Percentiles rank a stretch among this genome's conserved stretches.
Conservation (phyloP, 2,329 filamentous ascomycete species). For the Macroventuria anomochaeta region DNA sequence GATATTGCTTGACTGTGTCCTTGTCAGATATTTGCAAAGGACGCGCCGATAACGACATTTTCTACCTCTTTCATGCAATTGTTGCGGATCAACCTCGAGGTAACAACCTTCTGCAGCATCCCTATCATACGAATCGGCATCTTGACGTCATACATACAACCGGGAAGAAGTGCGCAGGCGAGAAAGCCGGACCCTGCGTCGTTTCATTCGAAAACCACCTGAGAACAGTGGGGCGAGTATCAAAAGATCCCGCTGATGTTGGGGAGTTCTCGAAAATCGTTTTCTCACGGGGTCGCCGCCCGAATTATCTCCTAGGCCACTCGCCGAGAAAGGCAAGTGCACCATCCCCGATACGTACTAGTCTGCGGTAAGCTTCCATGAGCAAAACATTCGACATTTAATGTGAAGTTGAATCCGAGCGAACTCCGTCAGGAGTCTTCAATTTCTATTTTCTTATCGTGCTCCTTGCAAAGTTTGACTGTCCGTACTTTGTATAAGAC, state of each 20-base stretch:
- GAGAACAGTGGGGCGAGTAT: constrained; percentile 12
- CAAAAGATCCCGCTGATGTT: constrained; percentile 8
- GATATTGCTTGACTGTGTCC: too few relatives aligned
- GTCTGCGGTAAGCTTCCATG: background rate
- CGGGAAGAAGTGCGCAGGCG: constrained; percentile 10
- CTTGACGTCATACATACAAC: constrained; percentile 10
- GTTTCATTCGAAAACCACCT: constrained; percentile 4
- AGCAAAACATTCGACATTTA: constrained; percentile 8
- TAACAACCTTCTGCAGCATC: background rate
- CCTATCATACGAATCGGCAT: background rate
- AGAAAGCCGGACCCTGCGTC: constrained; percentile 6
- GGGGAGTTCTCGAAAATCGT: constrained; percentile 9
- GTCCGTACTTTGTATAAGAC: constrained; percentile 12
- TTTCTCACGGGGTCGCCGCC: background rate
- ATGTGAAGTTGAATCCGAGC: constrained; percentile 17
- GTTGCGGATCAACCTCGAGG: background rate
- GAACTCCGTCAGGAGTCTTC: constrained; percentile 18
- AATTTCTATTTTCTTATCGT: constrained; percentile 3
- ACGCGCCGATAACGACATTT: background rate
- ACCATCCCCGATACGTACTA: background rate
- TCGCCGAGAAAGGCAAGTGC: background rate
- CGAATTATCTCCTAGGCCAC: constrained; percentile 12
- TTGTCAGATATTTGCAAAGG: too few relatives aligned
- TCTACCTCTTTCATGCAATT: background rate
- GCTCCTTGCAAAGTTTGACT: constrained; percentile 9